A percentile compares a stretch with the other conserved stretches of the same genome.
Conservation (phyloP, 2,329 filamentous ascomycete genomes). For the Ambrosiella cleistominuta region DNA sequence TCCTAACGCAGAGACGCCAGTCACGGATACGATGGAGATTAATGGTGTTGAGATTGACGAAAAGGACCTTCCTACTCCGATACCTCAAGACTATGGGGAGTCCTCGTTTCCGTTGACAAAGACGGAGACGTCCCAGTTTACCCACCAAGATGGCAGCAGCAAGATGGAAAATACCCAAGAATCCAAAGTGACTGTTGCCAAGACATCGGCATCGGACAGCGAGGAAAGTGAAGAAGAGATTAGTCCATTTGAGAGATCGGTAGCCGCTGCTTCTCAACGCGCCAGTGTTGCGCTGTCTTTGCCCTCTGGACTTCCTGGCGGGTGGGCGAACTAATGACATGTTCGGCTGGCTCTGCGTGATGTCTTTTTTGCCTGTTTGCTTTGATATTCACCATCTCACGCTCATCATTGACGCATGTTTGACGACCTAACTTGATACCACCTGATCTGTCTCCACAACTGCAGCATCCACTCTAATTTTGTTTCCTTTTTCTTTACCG, state of each 20-base stretch:
- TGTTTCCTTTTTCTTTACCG: no score
- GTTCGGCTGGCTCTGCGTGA: no score
- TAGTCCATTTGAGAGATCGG: not conserved
- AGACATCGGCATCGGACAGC: not conserved
- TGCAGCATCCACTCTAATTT: no score
- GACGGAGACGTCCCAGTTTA: not conserved
- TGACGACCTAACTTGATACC: no score
- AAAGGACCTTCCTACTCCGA: conserved; percentile 2
- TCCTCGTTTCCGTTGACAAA: conserved; percentile 9
- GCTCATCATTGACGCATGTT: no score
- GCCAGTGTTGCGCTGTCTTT: not conserved
- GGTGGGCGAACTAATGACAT: no score
- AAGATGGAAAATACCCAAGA: not conserved
- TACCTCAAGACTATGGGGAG: conserved; percentile 10
- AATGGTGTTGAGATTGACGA: not conserved
- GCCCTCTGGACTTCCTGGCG: not conserved
- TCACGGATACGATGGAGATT: conserved; percentile 3
- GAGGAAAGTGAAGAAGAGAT: not conserved
- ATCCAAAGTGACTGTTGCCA: not conserved
- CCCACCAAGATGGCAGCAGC: no score
- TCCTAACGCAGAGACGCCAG: conserved; percentile 7
- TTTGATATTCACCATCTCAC: no score
- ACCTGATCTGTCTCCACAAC: no score
- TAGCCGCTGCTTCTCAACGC: not conserved
- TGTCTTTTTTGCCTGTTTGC: no score